Percentiles rank a stretch among this genome's conserved stretches.
Evolutionary conservation across 305 asterid species (phyloP).

Genomic region (Striga hermonthica): DNA sequence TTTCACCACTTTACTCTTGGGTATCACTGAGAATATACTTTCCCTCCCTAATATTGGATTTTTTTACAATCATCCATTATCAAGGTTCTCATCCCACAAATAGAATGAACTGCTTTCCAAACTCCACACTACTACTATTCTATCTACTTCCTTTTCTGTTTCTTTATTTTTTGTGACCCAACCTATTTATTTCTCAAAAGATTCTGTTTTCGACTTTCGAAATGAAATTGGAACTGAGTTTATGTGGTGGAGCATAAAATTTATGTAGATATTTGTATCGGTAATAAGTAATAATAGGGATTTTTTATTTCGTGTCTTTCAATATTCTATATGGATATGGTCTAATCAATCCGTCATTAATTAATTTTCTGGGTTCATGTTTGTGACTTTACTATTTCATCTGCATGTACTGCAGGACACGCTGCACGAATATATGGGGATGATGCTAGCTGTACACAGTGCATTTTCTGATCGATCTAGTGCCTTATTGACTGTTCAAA

Average conservation of each 20-base stretch:
- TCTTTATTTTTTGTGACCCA: neutral
- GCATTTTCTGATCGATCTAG: conserved; percentile 94
- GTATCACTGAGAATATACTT: neutral
- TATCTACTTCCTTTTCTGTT: too few species aligned
- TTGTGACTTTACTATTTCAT: conserved; percentile 13
- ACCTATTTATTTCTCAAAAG: neutral
- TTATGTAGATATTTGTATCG: conserved; percentile 14
- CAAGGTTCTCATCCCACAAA: too few species aligned
- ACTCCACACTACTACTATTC: too few species aligned
- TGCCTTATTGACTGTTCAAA: conserved; percentile 88
- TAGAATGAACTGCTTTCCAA: too few species aligned
- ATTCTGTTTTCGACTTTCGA: neutral
- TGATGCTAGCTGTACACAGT: conserved; percentile 71
- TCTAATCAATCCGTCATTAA: neutral
- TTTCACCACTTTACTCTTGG: too few species aligned
- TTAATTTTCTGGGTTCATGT: conserved; percentile 23
- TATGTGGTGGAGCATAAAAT: conserved; percentile 6
- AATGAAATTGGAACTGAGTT: neutral
- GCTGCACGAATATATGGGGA: conserved; percentile 80
- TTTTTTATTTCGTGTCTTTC: neutral
- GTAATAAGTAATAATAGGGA: neutral
- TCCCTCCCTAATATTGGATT: neutral
- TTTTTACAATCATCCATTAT: too few species aligned
- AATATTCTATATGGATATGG: conserved; percentile 5
- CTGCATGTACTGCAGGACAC: conserved; percentile 58